phyloP scores from a whole-genome alignment of 2,329 filamentous ascomycete species.

The Cladophialophora carrionii region DNA sequence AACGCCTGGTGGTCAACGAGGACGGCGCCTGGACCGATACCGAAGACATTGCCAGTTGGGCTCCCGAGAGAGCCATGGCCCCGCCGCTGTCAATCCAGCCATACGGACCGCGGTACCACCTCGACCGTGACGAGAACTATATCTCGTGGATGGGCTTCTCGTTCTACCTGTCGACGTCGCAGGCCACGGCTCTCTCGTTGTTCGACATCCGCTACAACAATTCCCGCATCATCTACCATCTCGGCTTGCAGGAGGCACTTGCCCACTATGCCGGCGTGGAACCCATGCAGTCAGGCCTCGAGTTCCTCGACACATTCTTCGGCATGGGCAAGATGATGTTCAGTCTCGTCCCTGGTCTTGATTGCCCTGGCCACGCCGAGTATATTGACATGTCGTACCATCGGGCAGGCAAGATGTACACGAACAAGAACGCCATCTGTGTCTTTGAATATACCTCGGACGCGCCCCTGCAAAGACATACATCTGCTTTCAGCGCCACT shows the following conservation, averaged over 20 bases:
- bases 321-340: conserved; percentile 41
- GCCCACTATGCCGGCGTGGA: conserved; percentile 55
- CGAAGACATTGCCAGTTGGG: conserved; percentile 17
- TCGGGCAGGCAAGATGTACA: conserved; percentile 34
- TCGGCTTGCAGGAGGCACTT: conserved; percentile 58
- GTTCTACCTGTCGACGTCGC: conserved; percentile 55
- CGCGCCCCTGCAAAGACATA: conserved; percentile 44
- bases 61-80: conserved; percentile 26
- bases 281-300: conserved; percentile 36
- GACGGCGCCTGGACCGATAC: conserved; percentile 38
- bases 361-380: conserved; percentile 41
- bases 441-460: conserved; percentile 36
- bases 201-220: conserved; percentile 58
- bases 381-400: conserved; percentile 38
- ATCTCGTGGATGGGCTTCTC: conserved; percentile 59
- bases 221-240: conserved; percentile 57
- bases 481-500: conserved; percentile 39
- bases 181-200: conserved; percentile 52
- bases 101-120: conserved; percentile 46
- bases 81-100: conserved; percentile 43
- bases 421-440: conserved; percentile 45
- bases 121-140: conserved; percentile 53
- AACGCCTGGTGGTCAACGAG: conserved; percentile 27
- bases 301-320: conserved; percentile 43
- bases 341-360: conserved; percentile 40